Conservation (phyloP, 768 basidiomycete species). For the Xerocomellus chrysenteron region DNA sequence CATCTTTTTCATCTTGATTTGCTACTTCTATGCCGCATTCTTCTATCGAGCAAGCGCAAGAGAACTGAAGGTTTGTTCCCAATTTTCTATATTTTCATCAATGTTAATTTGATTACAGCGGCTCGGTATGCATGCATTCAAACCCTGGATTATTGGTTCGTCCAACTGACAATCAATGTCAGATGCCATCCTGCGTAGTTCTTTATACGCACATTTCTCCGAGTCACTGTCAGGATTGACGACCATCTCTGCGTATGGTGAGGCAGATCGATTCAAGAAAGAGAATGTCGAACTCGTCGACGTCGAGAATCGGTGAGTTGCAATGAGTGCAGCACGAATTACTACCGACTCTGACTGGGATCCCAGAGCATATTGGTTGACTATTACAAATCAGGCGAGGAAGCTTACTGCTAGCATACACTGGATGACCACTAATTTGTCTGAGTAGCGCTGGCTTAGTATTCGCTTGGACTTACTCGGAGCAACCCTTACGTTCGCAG, state of each 20-base stretch:
- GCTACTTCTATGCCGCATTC: conserved; percentile 68
- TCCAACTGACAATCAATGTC: not conserved
- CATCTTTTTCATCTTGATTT: conserved; percentile 53
- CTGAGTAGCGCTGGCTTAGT: conserved; percentile 72
- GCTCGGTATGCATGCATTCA: conserved; percentile 42
- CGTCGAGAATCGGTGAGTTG: conserved; percentile 70
- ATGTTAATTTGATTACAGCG: conserved; percentile 37
- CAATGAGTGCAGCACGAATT: not conserved
- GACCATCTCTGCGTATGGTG: conserved; percentile 88
- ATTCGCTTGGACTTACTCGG: conserved; percentile 89
- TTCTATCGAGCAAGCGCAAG: conserved; percentile 88
- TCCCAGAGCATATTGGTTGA: conserved; percentile 77
- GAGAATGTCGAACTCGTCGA: conserved; percentile 80
- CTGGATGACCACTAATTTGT: not conserved
- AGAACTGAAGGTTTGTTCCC: conserved; percentile 67
- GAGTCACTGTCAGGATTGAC: conserved; percentile 85
- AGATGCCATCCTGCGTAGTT: conserved; percentile 85
- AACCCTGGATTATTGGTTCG: not conserved
- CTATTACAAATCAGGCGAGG: conserved; percentile 72
- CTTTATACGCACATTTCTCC: conserved; percentile 89
- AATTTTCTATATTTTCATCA: not conserved
- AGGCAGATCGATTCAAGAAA: conserved; percentile 65
- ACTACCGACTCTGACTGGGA: not conserved
- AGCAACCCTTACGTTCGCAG: conserved; percentile 64
- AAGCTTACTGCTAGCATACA: not conserved